phyloP scores from a whole-genome alignment of 345 rosid species.

The Populus alba region DNA sequence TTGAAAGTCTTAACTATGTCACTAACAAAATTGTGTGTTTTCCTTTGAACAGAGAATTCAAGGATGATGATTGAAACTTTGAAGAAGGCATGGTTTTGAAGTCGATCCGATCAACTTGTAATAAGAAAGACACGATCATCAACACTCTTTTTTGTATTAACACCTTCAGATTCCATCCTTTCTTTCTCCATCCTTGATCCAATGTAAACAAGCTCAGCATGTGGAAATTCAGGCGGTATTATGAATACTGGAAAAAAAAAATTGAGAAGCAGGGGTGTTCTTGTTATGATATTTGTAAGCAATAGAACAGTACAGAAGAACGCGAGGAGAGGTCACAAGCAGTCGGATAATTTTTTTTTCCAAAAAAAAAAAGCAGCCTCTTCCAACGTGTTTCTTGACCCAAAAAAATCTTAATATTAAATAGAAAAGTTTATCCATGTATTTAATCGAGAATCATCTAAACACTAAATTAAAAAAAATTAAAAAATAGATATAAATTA shows the following conservation, averaged over 20 bases:
- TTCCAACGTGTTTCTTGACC: too few species aligned
- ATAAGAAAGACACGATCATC: background rate
- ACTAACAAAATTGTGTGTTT: background rate
- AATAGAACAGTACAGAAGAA: background rate
- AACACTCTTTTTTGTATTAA: background rate
- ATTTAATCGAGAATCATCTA: too few species aligned
- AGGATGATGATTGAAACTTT: conserved; percentile 54
- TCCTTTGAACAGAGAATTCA: conserved; percentile 18
- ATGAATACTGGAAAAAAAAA: background rate
- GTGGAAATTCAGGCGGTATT: background rate
- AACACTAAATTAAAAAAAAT: too few species aligned
- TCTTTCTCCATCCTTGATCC: background rate
- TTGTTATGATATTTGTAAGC: background rate
- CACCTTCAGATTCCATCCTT: background rate
- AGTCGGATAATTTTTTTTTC: too few species aligned
- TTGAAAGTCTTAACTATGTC: background rate
- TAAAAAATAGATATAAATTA: too few species aligned
- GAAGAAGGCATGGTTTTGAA: conserved; percentile 19
- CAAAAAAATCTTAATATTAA: too few species aligned
- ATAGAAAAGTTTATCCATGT: too few species aligned
- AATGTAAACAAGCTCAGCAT: background rate
- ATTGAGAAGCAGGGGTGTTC: background rate
- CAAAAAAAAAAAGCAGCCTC: too few species aligned
- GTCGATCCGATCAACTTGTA: background rate
- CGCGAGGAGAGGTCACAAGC: background rate